Conservation (phyloP, 2,329 filamentous ascomycete species). For the Paecilomyces dactylethromorphus region DNA sequence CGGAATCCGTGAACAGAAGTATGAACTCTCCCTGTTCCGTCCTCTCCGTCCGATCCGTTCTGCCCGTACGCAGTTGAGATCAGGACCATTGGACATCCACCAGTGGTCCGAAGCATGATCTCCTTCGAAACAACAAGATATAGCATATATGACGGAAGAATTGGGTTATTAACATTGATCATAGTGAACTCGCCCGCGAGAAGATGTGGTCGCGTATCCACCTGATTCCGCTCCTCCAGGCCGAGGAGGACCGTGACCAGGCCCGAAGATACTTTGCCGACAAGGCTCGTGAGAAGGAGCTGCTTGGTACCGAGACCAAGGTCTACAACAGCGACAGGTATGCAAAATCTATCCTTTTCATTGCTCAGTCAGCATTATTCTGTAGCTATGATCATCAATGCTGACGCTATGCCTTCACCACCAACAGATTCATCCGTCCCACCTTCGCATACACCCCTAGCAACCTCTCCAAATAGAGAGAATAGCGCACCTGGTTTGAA, state of each 20-base stretch:
- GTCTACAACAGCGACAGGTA: constrained; percentile 87
- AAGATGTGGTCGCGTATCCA: constrained; percentile 98
- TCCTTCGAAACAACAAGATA: background rate
- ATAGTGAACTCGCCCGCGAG: constrained; percentile 85
- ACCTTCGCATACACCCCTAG: constrained; percentile 70
- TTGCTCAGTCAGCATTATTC: constrained; percentile 2
- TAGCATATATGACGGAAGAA: background rate
- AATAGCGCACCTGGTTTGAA: constrained; percentile 1
- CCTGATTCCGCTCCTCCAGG: constrained; percentile 86
- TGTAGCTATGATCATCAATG: background rate
- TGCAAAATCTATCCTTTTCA: constrained; percentile 20
- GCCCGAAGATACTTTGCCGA: constrained; percentile 82
- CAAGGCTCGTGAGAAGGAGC: constrained; percentile 80
- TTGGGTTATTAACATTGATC: constrained; percentile 4
- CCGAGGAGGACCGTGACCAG: constrained; percentile 93
- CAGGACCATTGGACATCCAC: background rate
- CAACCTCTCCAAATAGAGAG: constrained; percentile 50
- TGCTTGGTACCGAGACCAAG: constrained; percentile 75
- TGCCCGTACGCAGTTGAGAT: background rate
- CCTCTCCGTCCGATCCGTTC: background rate
- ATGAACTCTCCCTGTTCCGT: constrained; percentile 20
- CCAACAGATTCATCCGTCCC: constrained; percentile 66
- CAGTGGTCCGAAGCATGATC: constrained; percentile 1
- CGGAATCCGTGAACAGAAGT: constrained; percentile 90
- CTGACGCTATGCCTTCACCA: constrained; percentile 1